These are phyloP conservation scores for Naganishia cerealis DNA, from an alignment of 1,284 basidiomycete species.

Conservation along the genomic window DNA sequence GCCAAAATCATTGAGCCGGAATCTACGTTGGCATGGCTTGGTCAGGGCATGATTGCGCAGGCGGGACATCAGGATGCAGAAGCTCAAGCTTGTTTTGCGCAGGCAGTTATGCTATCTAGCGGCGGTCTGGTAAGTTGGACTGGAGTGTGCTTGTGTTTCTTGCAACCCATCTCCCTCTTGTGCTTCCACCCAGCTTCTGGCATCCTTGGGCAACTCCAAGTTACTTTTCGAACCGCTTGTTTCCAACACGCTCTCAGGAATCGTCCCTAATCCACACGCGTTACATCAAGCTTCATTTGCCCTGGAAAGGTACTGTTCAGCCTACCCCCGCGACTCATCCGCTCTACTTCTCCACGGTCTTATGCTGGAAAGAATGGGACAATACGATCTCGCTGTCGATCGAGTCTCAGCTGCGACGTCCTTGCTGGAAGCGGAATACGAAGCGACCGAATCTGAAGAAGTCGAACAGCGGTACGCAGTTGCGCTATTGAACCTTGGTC, in stretches of 20 bases:
- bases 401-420: constrained; percentile 62
- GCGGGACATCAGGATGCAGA: constrained; percentile 65
- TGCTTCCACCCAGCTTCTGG: constrained; percentile 64
- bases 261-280: constrained; percentile 51
- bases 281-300: constrained; percentile 72
- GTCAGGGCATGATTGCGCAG: constrained; percentile 80
- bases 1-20: constrained; percentile 92
- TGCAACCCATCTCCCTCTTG: constrained; percentile 23
- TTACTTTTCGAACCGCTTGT: constrained; percentile 60
- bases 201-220: constrained; percentile 76
- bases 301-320: constrained; percentile 71
- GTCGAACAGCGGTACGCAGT: constrained; percentile 78
- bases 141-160: constrained; percentile 4
- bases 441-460: constrained; percentile 73
- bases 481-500: constrained; percentile 78
- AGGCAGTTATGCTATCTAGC: constrained; percentile 72
- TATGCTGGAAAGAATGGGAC: constrained; percentile 78
- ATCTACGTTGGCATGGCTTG: constrained; percentile 86
- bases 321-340: constrained; percentile 67
- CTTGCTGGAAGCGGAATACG: constrained; percentile 82
- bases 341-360: constrained; percentile 83
- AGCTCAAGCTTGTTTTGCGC: constrained; percentile 72
- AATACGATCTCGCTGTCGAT: constrained; percentile 66
- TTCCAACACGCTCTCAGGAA: constrained; percentile 33
- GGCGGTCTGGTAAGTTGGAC: constrained; percentile 63